These are phyloP conservation scores for Blastobotrys serpentis DNA, from an alignment of 1,139 yeast species.

Conservation along the genomic window DNA sequence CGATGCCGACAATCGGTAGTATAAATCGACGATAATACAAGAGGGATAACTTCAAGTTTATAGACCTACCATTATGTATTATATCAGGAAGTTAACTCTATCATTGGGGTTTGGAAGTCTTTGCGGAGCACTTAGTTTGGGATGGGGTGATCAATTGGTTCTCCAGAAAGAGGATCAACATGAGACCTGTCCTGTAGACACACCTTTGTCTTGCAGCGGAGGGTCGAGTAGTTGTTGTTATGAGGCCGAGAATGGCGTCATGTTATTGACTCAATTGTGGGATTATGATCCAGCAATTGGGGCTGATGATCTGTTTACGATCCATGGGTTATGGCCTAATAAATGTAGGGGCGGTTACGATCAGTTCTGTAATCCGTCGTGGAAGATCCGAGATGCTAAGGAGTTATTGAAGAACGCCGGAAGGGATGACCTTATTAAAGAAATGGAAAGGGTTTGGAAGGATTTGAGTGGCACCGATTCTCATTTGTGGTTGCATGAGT, in stretches of 20 bases:
- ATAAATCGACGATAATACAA: too few species aligned
- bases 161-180: constrained; percentile 8
- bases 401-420: constrained; percentile 51
- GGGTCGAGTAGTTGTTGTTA: constrained; percentile 65
- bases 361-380: constrained; percentile 69
- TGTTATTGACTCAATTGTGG: constrained; percentile 92
- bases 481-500: constrained; percentile 86
- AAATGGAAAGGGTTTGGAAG: constrained; percentile 71
- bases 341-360: constrained; percentile 71
- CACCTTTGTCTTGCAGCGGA: constrained; percentile 63
- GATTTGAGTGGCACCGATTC: constrained; percentile 74
- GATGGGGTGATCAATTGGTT: background rate
- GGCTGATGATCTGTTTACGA: constrained; percentile 71
- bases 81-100: background rate
- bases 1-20: too few species aligned
- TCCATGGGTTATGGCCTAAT: constrained; percentile 88
- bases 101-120: background rate
- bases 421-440: constrained; percentile 48
- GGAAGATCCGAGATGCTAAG: constrained; percentile 57
- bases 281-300: constrained; percentile 85
- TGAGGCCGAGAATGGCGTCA: constrained; percentile 84
- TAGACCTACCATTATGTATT: background rate
- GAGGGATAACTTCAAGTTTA: too few species aligned
- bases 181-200: constrained; percentile 56
- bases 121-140: background rate